Evolutionary conservation across 306 rosid genomes (phyloP).

Genomic region (Pyrus communis): DNA sequence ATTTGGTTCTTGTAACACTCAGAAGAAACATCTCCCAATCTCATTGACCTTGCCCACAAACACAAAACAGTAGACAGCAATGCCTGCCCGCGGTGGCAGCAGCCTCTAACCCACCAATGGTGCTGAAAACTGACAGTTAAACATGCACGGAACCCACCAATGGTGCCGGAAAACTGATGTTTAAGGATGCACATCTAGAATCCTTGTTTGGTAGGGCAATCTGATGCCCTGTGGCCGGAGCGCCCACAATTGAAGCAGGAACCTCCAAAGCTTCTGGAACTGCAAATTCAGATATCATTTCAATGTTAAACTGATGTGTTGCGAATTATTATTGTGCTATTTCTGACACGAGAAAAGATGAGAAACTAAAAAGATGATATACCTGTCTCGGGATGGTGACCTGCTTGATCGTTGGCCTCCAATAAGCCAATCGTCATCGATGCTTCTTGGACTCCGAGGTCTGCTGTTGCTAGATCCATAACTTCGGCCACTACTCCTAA

Average conservation of each 20-base stretch:
- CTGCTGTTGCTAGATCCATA: slow-evolving; percentile 45
- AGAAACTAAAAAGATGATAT: background rate
- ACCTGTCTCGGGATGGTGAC: slow-evolving; percentile 72
- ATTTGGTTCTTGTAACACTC: slow-evolving; percentile 14
- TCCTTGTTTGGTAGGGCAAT: slow-evolving; percentile 64
- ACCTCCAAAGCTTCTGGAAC: slow-evolving; percentile 72
- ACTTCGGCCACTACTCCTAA: slow-evolving; percentile 34
- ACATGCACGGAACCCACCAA: slow-evolving; percentile 6
- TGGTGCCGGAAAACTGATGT: slow-evolving; percentile 10
- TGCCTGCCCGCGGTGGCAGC: slow-evolving; percentile 5
- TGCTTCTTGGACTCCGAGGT: slow-evolving; percentile 46
- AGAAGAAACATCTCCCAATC: slow-evolving; percentile 22
- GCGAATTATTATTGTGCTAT: background rate
- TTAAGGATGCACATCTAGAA: slow-evolving; percentile 23
- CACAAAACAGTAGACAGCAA: background rate
- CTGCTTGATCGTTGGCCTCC: slow-evolving; percentile 75
- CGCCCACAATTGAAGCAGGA: slow-evolving; percentile 85
- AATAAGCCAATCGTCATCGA: slow-evolving; percentile 72
- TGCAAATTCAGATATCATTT: slow-evolving; percentile 19
- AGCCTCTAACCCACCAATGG: slow-evolving; percentile 21
- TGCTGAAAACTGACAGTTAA: slow-evolving; percentile 13
- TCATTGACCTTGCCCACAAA: slow-evolving; percentile 17
- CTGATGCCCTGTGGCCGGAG: slow-evolving; percentile 87
- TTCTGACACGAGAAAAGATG: background rate
- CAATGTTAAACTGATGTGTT: background rate